These are phyloP conservation scores for Amanita pseudoporphyria DNA, from an alignment of 768 basidiomycete genomes.

Conservation along the genomic window DNA sequence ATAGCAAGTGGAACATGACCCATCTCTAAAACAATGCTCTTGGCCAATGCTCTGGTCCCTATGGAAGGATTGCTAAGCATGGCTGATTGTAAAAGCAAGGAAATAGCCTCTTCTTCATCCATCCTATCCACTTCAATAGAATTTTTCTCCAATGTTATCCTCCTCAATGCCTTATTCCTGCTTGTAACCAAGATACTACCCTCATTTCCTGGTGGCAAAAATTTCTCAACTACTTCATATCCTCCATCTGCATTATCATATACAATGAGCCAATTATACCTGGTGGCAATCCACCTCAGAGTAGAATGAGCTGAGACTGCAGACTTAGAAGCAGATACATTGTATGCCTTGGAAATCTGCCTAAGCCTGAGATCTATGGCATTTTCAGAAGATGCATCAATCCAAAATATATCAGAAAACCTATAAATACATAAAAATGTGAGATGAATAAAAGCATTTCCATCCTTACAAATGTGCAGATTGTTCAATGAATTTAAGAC, in stretches of 20 bases:
- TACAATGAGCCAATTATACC: conserved; percentile 12
- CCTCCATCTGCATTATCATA: conserved; percentile 15
- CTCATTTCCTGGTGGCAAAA: conserved; percentile 9
- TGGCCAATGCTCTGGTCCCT: neutral
- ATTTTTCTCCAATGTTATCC: conserved; percentile 3
- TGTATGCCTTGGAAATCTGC: conserved; percentile 7
- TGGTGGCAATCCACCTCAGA: conserved; percentile 9
- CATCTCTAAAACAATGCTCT: conserved; percentile 7
- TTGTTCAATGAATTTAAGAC: conserved; percentile 1
- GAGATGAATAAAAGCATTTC: neutral
- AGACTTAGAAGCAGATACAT: neutral
- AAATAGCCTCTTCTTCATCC: conserved; percentile 12
- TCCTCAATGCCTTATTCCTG: conserved; percentile 7
- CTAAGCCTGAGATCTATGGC: conserved; percentile 6
- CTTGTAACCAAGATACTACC: conserved; percentile 15
- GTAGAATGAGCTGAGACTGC: neutral
- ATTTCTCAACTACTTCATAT: conserved; percentile 4
- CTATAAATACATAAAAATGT: neutral
- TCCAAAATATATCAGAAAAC: conserved; percentile 15
- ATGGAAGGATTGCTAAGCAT: neutral
- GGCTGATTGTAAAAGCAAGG: conserved; percentile 11
- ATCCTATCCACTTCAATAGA: conserved; percentile 10
- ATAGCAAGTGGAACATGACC: conserved; percentile 7
- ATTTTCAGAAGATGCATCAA: conserved; percentile 13
- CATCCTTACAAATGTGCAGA: neutral